Base-by-base conservation (phyloP, 176 grass and related monocot species). In the Microstegium vimineum region DNA sequence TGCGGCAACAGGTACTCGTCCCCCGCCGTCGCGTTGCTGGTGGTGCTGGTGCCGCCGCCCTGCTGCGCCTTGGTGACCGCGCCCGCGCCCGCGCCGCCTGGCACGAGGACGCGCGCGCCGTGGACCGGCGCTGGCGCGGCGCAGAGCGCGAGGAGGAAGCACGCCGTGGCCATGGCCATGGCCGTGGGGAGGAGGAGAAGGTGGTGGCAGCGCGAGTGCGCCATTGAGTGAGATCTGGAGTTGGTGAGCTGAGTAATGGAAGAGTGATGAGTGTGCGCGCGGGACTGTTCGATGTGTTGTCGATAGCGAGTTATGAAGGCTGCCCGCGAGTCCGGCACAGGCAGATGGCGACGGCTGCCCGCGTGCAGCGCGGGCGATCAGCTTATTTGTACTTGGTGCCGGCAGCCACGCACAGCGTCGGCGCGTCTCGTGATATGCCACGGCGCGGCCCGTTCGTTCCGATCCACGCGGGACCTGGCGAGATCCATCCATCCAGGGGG, bases 1-100 rank as follows among this genome's bases (percentile, higher is more conserved):
- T 98, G 92, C 66, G 83, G 74, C 47, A 67, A 36, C 71, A 98
- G 72, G 86, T 76, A 93, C 87, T 88, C 86, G 37, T 49, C 77
- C 33, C 11, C 62, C 46, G 32, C 45, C 25, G 85, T 73, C 26
- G 65, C 31, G 49, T 62, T 84, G 75, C 4, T 23, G 76, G 5
- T 15, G 61, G 8, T 11, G 71, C 9, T 5, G 45, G 73, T 23
- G 64, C 51, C 27, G 33, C 68, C 25, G 18, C 61, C n/a, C n/a
- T n/a, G n/a, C n/a, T 45, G 79, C 40, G 37, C 69, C 81, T 67
- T 75, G 75, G 76, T 20, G 27, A 13, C 71, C 30, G 40, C 61
- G 22, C 17, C n/a, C 17, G 49, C 49, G 27, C 38, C 52, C 5
- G 14, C 40, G 11, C 13, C 6, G 3, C 42, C 3, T 1, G 43